Evolutionary conservation across 257 asterid genomes (phyloP), one percentile per base, ranked within the genome.

Genomic region (Parsonsia alboflavescens): DNA sequence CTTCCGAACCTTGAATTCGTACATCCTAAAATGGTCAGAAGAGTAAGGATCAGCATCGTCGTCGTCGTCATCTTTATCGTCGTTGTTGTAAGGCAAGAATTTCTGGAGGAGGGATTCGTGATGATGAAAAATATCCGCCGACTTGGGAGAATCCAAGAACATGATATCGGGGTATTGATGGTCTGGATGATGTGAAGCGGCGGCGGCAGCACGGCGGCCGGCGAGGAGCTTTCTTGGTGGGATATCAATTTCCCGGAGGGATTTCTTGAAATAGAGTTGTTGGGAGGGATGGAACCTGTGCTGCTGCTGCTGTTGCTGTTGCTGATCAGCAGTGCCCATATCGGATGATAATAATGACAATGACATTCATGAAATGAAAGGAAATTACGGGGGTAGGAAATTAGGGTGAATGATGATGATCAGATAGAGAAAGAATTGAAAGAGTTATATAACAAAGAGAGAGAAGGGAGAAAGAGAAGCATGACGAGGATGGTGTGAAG

Each of bases 1-100:
- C 44, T 90, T 90, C 1, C 99, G 79, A 11, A 95, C 96, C 88
- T 95, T 95, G 63, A 95, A 95, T 66, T 95, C 99, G 72, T 81
- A 92, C 84, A 95, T 95, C 10, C 99, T 80, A 83, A 95, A 95
- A 53, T 88, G 91, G 24, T 95, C 98, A 13, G 97, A 86, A 0
- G 97, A 92, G 73, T 95, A 95, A 0, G 96, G 99, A 28, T 94
- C 91, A 16, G 78, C 76, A 42, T 83, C 94, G 10, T 86, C 81
- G 13, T 68, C 82, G 0, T 78, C 82, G 5, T 71, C 78, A 53
- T 77, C 91, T 17, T 50, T n/a, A n/a, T n/a, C n/a, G n/a, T n/a
- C 39, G 75, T 81, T 84, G 86, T 89, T 88, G 80, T 79, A 88
- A 5, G 97, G 96, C 30, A 92, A 79, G 86, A 92, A 92, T 22